Base-by-base conservation (phyloP, 352 stramenopile genomes). In the Halophytophthora polymorphica region DNA sequence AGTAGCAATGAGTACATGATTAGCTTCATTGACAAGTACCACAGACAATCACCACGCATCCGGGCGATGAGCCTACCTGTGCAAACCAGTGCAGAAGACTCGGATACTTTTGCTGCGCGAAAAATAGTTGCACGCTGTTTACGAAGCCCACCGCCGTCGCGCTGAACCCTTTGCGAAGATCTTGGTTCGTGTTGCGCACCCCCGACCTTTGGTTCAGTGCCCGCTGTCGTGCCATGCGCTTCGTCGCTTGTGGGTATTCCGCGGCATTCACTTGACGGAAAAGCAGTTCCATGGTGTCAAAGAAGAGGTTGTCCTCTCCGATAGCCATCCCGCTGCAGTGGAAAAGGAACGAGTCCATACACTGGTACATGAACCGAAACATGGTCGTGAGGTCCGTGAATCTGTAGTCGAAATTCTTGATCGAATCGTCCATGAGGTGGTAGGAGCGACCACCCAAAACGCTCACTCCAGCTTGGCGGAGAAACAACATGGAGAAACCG, bases 341-440 rank as follows among this genome's bases (percentile, higher is more conserved):
- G 45, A 81, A 90, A 6, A 93, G 57, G 43, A 93, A 86, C 19
- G 66, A 52, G 42, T 93, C 80, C 31, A 90, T 72, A 52, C 80
- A 90, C 50, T 83, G 76, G 45, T 93, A 93, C 80, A 86, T 89
- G 41, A 93, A 89, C 60, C 71, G 76, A 50, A 89, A 87, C 47
- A 89, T 77, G 17, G 83, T 70, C 8, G 56, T 71, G 21, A 70
- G 28, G 21, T 67, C 58, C 18, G 58, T 58, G 17, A 72, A 48
- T 33, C 56, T 57, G 14, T 64, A 44, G 7, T 60, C 61, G 45
- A 64, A 64, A 12, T 36, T 56, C 37, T 56, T 64, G n/a, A 80
- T 68, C n/a, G 68, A 59, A 8, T 84, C 71, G 18, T 86, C 72
- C 31, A 82, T 61, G 31, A 58, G 50, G 40, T 84, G 73, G 23